Evolutionary conservation across 129 eudicot species (phyloP), one percentile per base, ranked within the genome.

Genomic region (Chrysanthemum makinoi): DNA sequence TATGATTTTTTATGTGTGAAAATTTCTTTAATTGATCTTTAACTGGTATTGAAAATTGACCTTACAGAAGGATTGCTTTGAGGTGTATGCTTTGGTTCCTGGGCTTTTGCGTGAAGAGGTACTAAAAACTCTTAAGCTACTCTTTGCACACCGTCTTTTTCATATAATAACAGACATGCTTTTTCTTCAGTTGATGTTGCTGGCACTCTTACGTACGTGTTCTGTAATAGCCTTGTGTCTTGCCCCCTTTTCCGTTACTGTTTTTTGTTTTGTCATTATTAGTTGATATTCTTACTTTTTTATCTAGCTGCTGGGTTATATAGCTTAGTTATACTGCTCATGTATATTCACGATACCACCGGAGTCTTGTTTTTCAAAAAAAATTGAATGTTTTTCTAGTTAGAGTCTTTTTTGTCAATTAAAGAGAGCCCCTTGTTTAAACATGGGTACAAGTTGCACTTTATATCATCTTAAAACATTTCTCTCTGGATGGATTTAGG

Each of bases 61-160:
- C 71, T 4, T 71, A 70, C 88, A 93, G 98, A 93, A 87, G 86
- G 98, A 93, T 74, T 93, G 98, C 84, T 93, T 77, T 81, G 98
- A 93, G 88, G 95, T 93, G 61, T 93, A 93, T 78, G 98, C 96
- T 49, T 93, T 93, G 78, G 98, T 93, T 80, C 98, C 98, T 2
- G 98, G 98, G 77, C 98, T 93, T 73, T 77, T 89, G 67, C 95
- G 98, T 14, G 98, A 93, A 74, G 98, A 93, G 98, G 97, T 84
- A 80, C n/a, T 63, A 56, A 10, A 26, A 18, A 24, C 57, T 18
- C n/a, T 28, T 17, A 44, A 73, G 49, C 15, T 3, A 10, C 74
- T 71, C 50, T n/a, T n/a, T 58, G 22, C 46, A 44, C 56, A 47
- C 17, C 58, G 26, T 58, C 4, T 24, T 0, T 72, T 72, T 47